phyloP scores from a whole-genome alignment of 2,329 filamentous ascomycete species.

The Colletotrichum tropicale region DNA sequence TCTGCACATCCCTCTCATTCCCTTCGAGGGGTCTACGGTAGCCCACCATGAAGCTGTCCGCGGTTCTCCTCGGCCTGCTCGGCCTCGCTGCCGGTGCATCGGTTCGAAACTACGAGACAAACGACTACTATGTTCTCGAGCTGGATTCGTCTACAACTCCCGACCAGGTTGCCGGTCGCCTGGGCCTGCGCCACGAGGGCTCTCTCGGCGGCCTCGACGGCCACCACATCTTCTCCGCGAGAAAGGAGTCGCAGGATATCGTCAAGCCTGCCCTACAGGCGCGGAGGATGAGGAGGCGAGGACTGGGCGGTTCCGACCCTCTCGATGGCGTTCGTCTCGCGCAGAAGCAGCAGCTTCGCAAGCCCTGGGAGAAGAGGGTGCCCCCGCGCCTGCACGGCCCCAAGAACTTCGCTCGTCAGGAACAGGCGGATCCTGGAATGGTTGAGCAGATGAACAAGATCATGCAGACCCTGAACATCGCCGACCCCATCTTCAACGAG shows the following conservation, averaged over 20 bases:
- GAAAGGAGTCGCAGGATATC: conserved; percentile 64
- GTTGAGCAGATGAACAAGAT: conserved; percentile 64
- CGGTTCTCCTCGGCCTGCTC: conserved; percentile 58
- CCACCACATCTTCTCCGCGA: conserved; percentile 86
- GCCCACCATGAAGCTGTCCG: conserved; percentile 53
- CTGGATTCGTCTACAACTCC: conserved; percentile 72
- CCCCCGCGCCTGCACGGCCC: conserved; percentile 34
- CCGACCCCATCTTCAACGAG: conserved; percentile 88
- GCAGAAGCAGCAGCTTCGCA: conserved; percentile 70
- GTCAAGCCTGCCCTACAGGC: conserved; percentile 59
- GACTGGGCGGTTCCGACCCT: conserved; percentile 54
- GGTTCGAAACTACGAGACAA: conserved; percentile 74
- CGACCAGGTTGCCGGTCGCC: conserved; percentile 68
- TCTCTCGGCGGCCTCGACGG: conserved; percentile 76
- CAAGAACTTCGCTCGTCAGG: conserved; percentile 12
- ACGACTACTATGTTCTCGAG: conserved; percentile 95
- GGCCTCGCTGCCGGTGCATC: conserved; percentile 52
- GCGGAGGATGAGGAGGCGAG: conserved; percentile 67
- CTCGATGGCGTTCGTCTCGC: conserved; percentile 79
- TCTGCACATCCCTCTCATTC: neutral
- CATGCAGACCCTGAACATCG: conserved; percentile 72
- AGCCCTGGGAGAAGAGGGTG: conserved; percentile 58
- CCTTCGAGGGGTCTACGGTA: conserved; percentile 14
- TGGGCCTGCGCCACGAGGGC: conserved; percentile 84
- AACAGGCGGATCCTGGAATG: conserved; percentile 41